Conservation (phyloP, 2,329 filamentous ascomycete species). For the Colletotrichum sp. region DNA sequence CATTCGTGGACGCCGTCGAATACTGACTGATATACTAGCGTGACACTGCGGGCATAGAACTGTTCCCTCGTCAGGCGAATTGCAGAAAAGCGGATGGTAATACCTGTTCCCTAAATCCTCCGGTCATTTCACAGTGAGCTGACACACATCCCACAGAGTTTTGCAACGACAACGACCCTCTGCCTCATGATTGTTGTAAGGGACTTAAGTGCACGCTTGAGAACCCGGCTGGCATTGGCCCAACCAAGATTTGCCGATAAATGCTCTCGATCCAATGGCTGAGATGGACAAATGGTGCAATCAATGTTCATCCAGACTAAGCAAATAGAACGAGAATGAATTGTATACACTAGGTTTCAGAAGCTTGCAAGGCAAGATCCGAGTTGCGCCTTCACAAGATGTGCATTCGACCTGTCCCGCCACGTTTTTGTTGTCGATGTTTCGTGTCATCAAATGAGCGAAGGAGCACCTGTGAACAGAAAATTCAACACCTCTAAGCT, state of each 20-base stretch:
- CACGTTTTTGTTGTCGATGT: too few species aligned
- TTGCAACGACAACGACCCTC: not conserved
- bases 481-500: too few species aligned
- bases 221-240: not conserved
- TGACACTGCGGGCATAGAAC: not conserved
- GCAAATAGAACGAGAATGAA: not conserved
- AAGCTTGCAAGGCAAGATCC: not conserved
- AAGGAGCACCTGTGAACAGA: too few species aligned
- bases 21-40: not conserved
- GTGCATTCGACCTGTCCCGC: too few species aligned
- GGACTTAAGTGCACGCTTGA: not conserved
- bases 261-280: not conserved
- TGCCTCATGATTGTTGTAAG: not conserved
- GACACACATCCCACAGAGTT: not conserved
- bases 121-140: not conserved
- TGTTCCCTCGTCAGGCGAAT: not conserved
- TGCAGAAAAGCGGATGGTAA: not conserved
- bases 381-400: too few species aligned
- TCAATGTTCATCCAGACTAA: not conserved
- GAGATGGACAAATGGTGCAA: not conserved
- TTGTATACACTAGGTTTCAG: not conserved
- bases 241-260: not conserved
- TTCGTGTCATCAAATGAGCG: too few species aligned
- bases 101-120: not conserved
- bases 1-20: not conserved